Conservation (phyloP, 2,329 filamentous ascomycete genomes). For the Neocucurbitaria cava region DNA sequence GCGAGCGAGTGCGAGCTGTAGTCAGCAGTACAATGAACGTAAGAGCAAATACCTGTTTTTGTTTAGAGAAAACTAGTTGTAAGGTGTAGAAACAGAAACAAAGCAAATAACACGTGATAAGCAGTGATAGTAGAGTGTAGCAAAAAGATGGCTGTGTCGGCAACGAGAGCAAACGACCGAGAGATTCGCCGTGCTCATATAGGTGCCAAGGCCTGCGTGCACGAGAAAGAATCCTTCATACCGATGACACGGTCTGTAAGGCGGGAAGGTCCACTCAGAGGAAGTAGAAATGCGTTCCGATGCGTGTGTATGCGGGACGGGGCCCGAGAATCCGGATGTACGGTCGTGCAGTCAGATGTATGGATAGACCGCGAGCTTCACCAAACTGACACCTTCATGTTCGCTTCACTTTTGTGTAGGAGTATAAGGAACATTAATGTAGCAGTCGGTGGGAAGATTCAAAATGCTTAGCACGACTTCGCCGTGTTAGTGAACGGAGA, state of each 20-base stretch:
- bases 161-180: not conserved
- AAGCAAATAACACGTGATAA: conserved; percentile 1
- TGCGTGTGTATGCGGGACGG: not conserved
- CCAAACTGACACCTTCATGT: no score
- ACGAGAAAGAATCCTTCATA: not conserved
- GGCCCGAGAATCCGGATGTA: not conserved
- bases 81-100: not conserved
- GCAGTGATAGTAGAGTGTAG: not conserved
- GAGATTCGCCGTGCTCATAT: not conserved
- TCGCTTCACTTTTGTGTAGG: no score
- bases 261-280: not conserved
- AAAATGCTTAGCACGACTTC: not conserved
- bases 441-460: not conserved
- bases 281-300: not conserved
- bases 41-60: not conserved
- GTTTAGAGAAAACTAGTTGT: not conserved
- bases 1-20: not conserved
- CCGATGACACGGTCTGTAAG: not conserved
- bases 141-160: conserved; percentile 2
- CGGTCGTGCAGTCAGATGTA: not conserved
- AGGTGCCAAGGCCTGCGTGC: not conserved
- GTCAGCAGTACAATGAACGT: conserved; percentile 6
- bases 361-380: no score
- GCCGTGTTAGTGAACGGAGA: not conserved
- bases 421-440: no score